Percentiles rank a stretch among this genome's conserved stretches.
Conservation (phyloP, 345 rosid genomes). For the Durio zibethinus region DNA sequence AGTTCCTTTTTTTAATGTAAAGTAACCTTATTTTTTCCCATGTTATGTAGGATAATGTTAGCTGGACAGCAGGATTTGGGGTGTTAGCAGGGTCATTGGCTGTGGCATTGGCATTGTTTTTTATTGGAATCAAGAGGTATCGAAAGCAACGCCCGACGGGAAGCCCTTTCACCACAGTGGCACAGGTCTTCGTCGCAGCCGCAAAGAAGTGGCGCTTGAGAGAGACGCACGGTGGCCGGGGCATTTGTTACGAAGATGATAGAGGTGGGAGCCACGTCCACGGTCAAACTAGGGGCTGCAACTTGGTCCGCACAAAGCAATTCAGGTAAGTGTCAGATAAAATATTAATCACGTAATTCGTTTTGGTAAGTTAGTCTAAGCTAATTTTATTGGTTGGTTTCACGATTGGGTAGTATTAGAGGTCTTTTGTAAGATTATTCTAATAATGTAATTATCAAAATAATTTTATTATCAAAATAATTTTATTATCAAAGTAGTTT, state of each 20-base stretch:
- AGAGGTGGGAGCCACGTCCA: conserved; percentile 8
- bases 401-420: too few relatives aligned
- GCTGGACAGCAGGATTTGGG: conserved; percentile 72
- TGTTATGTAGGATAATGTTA: conserved; percentile 55
- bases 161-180: conserved; percentile 65
- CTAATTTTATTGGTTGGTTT: background rate
- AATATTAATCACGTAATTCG: background rate
- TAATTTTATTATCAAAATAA: too few relatives aligned
- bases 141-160: conserved; percentile 53
- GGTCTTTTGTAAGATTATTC: too few relatives aligned
- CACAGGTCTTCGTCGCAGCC: conserved; percentile 73
- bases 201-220: conserved; percentile 51
- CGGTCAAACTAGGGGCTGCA: conserved; percentile 14
- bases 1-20: background rate
- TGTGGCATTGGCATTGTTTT: conserved; percentile 43
- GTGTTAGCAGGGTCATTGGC: conserved; percentile 48
- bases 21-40: background rate
- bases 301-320: conserved; percentile 48
- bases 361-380: background rate
- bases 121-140: conserved; percentile 55
- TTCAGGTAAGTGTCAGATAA: conserved; percentile 47
- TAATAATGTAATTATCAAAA: too few relatives aligned
- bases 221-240: conserved; percentile 32
- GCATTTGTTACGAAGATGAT: conserved; percentile 34
- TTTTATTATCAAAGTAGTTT: too few relatives aligned